Evolutionary conservation across 495 filamentous ascomycete genomes (phyloP), one percentile per base, ranked within the genome.

Genomic region (Neurospora sp.): DNA sequence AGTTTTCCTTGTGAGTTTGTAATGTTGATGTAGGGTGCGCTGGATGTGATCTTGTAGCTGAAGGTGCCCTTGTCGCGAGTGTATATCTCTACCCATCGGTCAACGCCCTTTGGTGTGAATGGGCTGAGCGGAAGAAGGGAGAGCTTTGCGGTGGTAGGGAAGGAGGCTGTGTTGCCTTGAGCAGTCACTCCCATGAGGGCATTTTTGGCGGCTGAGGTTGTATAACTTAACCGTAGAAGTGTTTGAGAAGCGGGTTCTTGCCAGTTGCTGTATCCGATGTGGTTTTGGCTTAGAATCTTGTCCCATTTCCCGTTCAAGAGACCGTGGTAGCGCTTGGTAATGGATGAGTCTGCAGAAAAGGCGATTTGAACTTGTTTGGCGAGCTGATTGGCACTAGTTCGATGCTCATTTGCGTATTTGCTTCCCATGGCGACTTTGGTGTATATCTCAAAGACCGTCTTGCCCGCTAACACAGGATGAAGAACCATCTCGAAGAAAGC

Each of bases 241-340:
- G 82, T 82, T 71, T 89, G 86, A 38, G 86, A 80, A 81, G 86
- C 85, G 1, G 88, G 85, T 72, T 89, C 87, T 75, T 90, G 88
- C 87, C 85, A 85, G 78, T 78, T 79, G 73, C 73, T 76, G 72
- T 79, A 81, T 4, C 78, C 79, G 31, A 81, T 77, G 48, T 81
- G 79, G 11, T 76, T 79, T 71, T 80, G 78, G 39, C 75, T 74
- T 76, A 78, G 78, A 9, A 81, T 74, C 76, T 90, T 85, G 74
- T 87, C 88, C 89, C 89, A 92, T 78, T 90, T 91, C 1, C 89
- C 89, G 69, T 80, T 78, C 2, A 89, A 74, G 2, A 91, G 76
- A 12, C 80, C 79, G 75, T 91, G 88, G 73, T 89, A 91, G 61
- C 83, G 77, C 71, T 83, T 80, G 8, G 87, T 88, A 16, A 91